phyloP scores from a whole-genome alignment of 1,139 yeast genomes.

The Dujonia santamariae region DNA sequence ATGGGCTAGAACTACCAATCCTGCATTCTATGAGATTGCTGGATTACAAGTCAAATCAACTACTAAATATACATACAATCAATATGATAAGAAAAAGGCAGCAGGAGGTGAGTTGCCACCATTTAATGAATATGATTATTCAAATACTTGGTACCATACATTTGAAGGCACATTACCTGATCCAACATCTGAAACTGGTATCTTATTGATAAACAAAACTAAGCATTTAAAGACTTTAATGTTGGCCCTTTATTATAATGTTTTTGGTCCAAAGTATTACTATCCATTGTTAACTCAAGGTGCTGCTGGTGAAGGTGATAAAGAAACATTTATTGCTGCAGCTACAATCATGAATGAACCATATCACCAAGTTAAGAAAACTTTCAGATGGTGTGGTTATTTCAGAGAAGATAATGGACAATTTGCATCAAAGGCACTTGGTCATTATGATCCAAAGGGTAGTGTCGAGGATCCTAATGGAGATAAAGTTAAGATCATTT shows the following conservation, averaged over 20 bases:
- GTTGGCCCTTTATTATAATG: conserved; percentile 55
- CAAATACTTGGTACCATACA: conserved; percentile 46
- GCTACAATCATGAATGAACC: conserved; percentile 49
- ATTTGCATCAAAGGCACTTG: conserved; percentile 55
- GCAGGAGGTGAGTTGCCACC: conserved; percentile 23
- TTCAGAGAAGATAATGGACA: conserved; percentile 22
- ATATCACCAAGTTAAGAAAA: conserved; percentile 52
- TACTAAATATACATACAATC: conserved; percentile 31
- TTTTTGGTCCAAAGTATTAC: conserved; percentile 57
- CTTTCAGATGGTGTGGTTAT: conserved; percentile 54
- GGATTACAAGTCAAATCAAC: conserved; percentile 34
- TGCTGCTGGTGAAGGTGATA: conserved; percentile 71
- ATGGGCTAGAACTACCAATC: conserved; percentile 50
- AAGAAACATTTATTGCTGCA: conserved; percentile 66
- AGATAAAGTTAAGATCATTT: conserved; percentile 28
- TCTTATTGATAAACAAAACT: conserved; percentile 54
- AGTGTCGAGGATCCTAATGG: neutral
- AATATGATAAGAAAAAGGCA: conserved; percentile 27
- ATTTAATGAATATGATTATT: conserved; percentile 28
- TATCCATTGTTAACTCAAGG: conserved; percentile 65
- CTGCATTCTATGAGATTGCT: conserved; percentile 44
- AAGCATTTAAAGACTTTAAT: conserved; percentile 49
- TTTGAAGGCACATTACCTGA: conserved; percentile 58
- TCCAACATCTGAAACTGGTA: conserved; percentile 65
- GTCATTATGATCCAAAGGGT: conserved; percentile 55